phyloP scores from a whole-genome alignment of 2,329 filamentous ascomycete genomes.

The Pseudocercospora ulei region DNA sequence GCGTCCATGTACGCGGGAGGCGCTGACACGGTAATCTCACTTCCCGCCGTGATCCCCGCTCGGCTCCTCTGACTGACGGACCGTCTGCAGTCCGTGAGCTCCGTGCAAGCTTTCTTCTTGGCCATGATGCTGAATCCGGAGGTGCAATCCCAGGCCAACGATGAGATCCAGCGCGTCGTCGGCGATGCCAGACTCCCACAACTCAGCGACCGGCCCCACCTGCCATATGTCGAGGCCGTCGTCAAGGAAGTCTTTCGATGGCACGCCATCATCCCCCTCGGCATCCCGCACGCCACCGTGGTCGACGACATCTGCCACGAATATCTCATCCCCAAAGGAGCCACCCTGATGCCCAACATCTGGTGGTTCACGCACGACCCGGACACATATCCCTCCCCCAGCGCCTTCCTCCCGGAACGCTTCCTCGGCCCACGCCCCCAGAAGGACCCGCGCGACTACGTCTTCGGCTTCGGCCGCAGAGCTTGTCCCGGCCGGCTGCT shows the following conservation, averaged over 20 bases:
- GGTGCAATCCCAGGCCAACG: slow-evolving; percentile 29
- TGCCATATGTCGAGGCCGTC: slow-evolving; percentile 32
- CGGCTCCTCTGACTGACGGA: slow-evolving; percentile 4
- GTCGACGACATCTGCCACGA: slow-evolving; percentile 36
- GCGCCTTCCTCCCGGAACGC: slow-evolving; percentile 30
- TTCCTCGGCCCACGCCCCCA: slow-evolving; percentile 20
- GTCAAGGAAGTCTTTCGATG: slow-evolving; percentile 35
- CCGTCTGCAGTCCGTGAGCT: slow-evolving; percentile 4
- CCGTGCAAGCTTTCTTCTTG: slow-evolving; percentile 34
- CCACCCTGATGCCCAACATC: slow-evolving; percentile 34
- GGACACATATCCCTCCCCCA: slow-evolving; percentile 18
- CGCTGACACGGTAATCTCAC: slow-evolving; percentile 32
- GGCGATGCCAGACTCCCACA: slow-evolving; percentile 27
- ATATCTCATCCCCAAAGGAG: slow-evolving; percentile 37
- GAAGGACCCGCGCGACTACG: slow-evolving; percentile 14
- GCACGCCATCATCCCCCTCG: slow-evolving; percentile 29
- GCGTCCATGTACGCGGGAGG: slow-evolving; percentile 39
- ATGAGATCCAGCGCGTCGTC: slow-evolving; percentile 30
- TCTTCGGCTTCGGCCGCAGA: slow-evolving; percentile 20
- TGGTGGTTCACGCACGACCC: slow-evolving; percentile 34
- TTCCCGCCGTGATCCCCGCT: slow-evolving; percentile 11
- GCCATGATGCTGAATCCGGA: slow-evolving; percentile 29
- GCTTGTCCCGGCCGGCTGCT: slow-evolving; percentile 17
- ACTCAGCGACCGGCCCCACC: slow-evolving; percentile 25
- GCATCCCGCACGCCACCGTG: slow-evolving; percentile 37